Percentiles rank a stretch among this genome's conserved stretches.
phyloP scores from a whole-genome alignment of 2,329 filamentous ascomycete genomes.

The Cladosporium sp. region DNA sequence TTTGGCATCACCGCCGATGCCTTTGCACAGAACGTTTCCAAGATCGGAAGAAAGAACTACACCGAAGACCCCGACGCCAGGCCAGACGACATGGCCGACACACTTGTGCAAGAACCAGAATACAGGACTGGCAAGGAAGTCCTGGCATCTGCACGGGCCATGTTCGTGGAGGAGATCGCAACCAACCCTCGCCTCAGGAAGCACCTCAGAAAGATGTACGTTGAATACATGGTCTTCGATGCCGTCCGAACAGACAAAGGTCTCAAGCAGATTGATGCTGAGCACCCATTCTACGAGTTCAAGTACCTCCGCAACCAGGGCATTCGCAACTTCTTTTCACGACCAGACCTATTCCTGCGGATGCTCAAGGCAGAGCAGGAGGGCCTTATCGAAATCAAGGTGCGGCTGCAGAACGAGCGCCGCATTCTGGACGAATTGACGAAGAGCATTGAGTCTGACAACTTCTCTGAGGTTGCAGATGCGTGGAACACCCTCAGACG shows the following conservation, averaged over 20 bases:
- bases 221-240: constrained; percentile 79
- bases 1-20: constrained; percentile 89
- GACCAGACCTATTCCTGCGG: constrained; percentile 87
- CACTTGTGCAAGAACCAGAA: constrained; percentile 66
- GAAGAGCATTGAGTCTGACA: constrained; percentile 86
- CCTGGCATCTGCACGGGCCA: constrained; percentile 74
- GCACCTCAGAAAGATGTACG: constrained; percentile 79
- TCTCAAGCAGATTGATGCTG: constrained; percentile 86
- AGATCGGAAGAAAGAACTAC: constrained; percentile 74
- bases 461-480: constrained; percentile 91
- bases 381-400: constrained; percentile 81
- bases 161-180: constrained; percentile 89
- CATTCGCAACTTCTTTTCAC: constrained; percentile 63
- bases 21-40: constrained; percentile 81
- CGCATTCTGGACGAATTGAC: constrained; percentile 76
- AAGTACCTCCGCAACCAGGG: constrained; percentile 93
- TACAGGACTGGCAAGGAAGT: constrained; percentile 76
- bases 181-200: constrained; percentile 87
- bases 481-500: constrained; percentile 89
- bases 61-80: constrained; percentile 79
- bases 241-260: constrained; percentile 93
- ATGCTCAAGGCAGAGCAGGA: constrained; percentile 98
- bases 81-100: constrained; percentile 85
- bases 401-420: constrained; percentile 73
- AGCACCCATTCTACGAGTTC: constrained; percentile 95